Base-by-base conservation (phyloP, 2,329 filamentous ascomycete species). In the Lizonia empirigonia region DNA sequence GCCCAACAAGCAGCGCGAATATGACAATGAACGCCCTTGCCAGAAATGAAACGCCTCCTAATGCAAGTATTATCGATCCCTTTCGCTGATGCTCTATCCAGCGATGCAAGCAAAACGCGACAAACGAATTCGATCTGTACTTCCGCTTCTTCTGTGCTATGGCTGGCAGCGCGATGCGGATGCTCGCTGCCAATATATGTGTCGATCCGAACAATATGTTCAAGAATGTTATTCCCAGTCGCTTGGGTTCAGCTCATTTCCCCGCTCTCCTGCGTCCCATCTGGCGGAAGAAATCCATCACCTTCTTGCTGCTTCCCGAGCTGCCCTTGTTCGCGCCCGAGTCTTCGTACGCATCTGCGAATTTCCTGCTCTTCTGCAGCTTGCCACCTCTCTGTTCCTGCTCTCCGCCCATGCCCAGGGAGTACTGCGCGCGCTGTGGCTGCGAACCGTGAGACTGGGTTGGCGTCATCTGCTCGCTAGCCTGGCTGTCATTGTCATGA, bases 201-300 rank as follows among this genome's bases (percentile, higher is more conserved):
- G 42, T 42, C 42, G 37, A 38, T 16, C 27, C 39, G 39, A 50
- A 15, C 34, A 38, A 39, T 50, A 37, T 23, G 34, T 34, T 50
- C 47, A 50, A 50, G 39, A 38, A 44, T 50, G 47, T 13, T 27
- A 19, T 16, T 29, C 5, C 24, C 5, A 23, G 15, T 29, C 20
- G n/a, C 18, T 4, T 15, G 15, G 30, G 6, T n/a, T 12, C 8
- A n/a, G 20, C 37, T 52, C 42, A 49, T 32, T 54, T 49, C 7
- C 51, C 45, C 5, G 51, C 51, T 35, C 51, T 35, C 34, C 51
- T 40, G 18, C 51, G 20, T 48, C 89, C 90, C 70, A 92, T 84
- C 72, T 92, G 83, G 64, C 94, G 83, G 80, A 99, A 99, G 75
- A 97, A 96, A 76, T 99, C 93, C 92, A 99, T 97, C 30, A 99